Base-by-base conservation (phyloP, 805 yeast species). In the Yarrowia osloensis region DNA sequence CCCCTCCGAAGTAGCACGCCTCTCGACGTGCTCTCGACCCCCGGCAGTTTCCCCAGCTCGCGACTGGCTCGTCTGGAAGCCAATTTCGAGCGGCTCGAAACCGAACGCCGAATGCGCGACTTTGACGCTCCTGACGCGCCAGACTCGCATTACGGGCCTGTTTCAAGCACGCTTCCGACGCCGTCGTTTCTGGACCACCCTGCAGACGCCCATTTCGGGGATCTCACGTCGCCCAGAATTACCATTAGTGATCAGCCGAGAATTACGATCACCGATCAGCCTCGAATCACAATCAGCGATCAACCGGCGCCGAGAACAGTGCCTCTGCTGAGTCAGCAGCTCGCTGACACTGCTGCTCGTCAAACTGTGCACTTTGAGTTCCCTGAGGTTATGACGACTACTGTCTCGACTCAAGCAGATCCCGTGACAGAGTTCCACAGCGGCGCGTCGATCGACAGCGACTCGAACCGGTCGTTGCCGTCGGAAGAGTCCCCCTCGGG, bases 141-240 rank as follows among this genome's bases (percentile, higher is more conserved):
- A 1, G 44, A 54, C 22, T 35, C 61, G 33, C 61, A 54, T n/a
- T 35, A 37, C 15, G 61, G 61, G 9, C 61, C 61, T 0, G 44
- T 35, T 4, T n/a, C 40, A 28, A 29, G 37, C 52, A n/a, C 17
- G 17, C 21, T 2, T 1, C 24, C 52, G 2, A 9, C 54, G 2
- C n/a, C n/a, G 4, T 13, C 57, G 57, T 50, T 33, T 15, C 24
- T 50, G 9, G 44, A 37, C 17, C 61, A 35, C 17, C 61, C 61
- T 24, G 33, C 61, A 5, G 61, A 54, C 31, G 61, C 61, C 6
- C 61, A 54, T 11, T 29, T 54, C 5, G 61, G 61, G 2, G 61
- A 54, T n/a, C 22, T 54, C 22, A 37, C 42, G n/a, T 22, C 29
- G 11, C 61, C 61, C 5, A 8, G 61, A n/a, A 13, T n/a, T 5